phyloP scores from a whole-genome alignment of 768 basidiomycete genomes.

The Fistulinella prunicolor region DNA sequence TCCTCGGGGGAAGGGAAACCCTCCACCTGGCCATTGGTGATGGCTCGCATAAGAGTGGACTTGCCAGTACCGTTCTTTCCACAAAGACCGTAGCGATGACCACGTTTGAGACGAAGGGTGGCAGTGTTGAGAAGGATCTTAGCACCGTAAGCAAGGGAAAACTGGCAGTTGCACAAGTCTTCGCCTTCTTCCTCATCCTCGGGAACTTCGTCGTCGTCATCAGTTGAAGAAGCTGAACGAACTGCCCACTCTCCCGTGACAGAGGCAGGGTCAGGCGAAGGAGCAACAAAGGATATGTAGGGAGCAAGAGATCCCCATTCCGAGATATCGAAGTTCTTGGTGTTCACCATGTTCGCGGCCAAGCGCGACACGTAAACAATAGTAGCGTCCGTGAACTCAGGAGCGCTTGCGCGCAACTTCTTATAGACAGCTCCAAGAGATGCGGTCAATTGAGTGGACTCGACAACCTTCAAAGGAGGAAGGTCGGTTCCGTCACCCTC shows the following conservation, averaged over 20 bases:
- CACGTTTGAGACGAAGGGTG: conserved; percentile 94
- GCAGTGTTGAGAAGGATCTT: conserved; percentile 98
- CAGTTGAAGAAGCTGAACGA: conserved; percentile 77
- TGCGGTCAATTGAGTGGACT: conserved; percentile 61
- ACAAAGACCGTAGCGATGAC: conserved; percentile 97
- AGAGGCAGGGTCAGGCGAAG: conserved; percentile 62
- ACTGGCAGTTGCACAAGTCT: conserved; percentile 98
- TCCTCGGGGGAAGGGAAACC: conserved; percentile 97
- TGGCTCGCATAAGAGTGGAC: conserved; percentile 91
- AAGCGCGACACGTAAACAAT: conserved; percentile 72
- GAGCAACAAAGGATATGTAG: conserved; percentile 65
- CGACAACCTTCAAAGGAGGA: conserved; percentile 76
- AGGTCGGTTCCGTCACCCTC: conserved; percentile 86
- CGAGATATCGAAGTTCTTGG: conserved; percentile 87
- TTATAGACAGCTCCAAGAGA: conserved; percentile 78
- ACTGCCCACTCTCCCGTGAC: conserved; percentile 86
- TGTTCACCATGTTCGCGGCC: conserved; percentile 82
- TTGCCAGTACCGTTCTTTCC: conserved; percentile 99
- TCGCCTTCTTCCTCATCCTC: conserved; percentile 98
- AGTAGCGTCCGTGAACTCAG: conserved; percentile 55
- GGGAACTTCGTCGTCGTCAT: conserved; percentile 59
- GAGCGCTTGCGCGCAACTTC: conserved; percentile 66
- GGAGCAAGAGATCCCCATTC: conserved; percentile 84
- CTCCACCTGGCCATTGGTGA: conserved; percentile 94
- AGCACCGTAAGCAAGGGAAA: conserved; percentile 98